A percentile compares a stretch with the other conserved stretches of the same genome.
Evolutionary conservation across 208 protist genomes (phyloP).

Genomic region (Trypanosoma grayi): DNA sequence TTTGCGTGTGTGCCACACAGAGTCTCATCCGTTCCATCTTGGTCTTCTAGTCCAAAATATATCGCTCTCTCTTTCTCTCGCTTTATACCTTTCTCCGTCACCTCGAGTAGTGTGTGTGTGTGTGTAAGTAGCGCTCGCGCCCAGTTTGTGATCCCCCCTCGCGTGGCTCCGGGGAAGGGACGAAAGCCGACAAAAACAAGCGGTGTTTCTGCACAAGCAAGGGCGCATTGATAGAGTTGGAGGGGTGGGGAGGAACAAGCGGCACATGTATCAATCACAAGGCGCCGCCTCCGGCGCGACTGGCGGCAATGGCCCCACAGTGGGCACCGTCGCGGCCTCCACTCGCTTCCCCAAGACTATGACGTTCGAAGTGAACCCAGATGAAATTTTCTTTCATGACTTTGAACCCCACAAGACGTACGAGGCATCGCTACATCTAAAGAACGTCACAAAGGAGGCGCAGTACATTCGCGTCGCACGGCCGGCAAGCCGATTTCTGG

Average conservation of each 20-base stretch:
- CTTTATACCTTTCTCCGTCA: no score
- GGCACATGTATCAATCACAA: conserved; percentile 15
- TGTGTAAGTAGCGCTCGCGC: not conserved
- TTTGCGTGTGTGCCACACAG: not conserved
- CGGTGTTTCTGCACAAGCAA: no score
- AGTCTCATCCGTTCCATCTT: no score
- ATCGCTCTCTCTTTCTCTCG: no score
- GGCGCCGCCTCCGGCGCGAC: conserved; percentile 4
- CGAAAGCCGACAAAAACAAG: no score
- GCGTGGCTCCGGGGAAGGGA: no score
- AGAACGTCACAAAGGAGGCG: conserved; percentile 76
- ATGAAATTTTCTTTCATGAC: conserved; percentile 71
- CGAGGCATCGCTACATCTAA: conserved; percentile 66
- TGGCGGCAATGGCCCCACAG: not conserved
- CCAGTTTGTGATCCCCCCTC: not conserved
- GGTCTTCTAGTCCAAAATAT: no score
- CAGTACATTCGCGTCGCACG: conserved; percentile 83
- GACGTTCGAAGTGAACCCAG: conserved; percentile 82
- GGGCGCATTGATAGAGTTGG: no score
- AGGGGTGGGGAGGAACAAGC: not conserved
- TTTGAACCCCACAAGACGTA: conserved; percentile 79
- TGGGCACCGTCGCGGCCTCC: conserved; percentile 2
- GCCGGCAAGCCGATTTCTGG: conserved; percentile 71
- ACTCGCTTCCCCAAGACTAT: conserved; percentile 14
- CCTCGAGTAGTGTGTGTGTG: no score